A percentile compares a stretch with the other conserved stretches of the same genome.
phyloP scores from a whole-genome alignment of 2,329 filamentous ascomycete species.

The Aspergillus sp. region DNA sequence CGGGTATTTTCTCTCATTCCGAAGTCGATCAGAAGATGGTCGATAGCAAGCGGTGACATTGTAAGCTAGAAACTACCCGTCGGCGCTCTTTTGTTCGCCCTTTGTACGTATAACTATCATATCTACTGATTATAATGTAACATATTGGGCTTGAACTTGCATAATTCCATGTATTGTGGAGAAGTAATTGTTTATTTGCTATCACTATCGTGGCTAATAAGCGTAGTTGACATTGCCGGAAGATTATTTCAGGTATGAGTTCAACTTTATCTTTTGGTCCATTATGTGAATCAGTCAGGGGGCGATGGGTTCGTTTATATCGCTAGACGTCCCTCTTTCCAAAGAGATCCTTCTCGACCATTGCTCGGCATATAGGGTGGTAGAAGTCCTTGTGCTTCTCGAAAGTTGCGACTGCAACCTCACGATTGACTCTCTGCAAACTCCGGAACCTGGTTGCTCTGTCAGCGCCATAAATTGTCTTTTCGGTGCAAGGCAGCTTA shows the following conservation, averaged over 20 bases:
- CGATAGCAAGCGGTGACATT: slow-evolving; percentile 30
- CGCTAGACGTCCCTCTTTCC: slow-evolving; percentile 37
- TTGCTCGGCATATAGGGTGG: slow-evolving; percentile 84
- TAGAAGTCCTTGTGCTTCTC: slow-evolving; percentile 89
- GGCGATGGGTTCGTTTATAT: not conserved
- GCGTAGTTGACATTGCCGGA: not conserved
- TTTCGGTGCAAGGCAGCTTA: slow-evolving; percentile 42
- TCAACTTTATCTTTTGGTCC: not conserved
- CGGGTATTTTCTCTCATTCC: slow-evolving; percentile 37
- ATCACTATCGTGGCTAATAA: not conserved
- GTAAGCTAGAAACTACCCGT: too few relatives aligned
- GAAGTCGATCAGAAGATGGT: slow-evolving; percentile 43
- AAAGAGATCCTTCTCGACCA: slow-evolving; percentile 83
- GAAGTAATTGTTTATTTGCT: not conserved
- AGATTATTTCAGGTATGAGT: not conserved
- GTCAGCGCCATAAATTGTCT: slow-evolving; percentile 16
- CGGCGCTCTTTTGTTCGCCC: not conserved
- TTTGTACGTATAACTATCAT: slow-evolving; percentile 1
- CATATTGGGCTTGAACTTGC: not conserved
- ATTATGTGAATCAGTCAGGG: not conserved
- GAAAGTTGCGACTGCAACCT: slow-evolving; percentile 79
- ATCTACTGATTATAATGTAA: not conserved
- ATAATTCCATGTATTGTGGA: not conserved
- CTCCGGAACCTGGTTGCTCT: slow-evolving; percentile 55
- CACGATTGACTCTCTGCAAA: slow-evolving; percentile 71